Percentiles rank a stretch among this genome's conserved stretches.
Conservation (phyloP, 2,329 filamentous ascomycete genomes). For the Ophiostoma ips region DNA sequence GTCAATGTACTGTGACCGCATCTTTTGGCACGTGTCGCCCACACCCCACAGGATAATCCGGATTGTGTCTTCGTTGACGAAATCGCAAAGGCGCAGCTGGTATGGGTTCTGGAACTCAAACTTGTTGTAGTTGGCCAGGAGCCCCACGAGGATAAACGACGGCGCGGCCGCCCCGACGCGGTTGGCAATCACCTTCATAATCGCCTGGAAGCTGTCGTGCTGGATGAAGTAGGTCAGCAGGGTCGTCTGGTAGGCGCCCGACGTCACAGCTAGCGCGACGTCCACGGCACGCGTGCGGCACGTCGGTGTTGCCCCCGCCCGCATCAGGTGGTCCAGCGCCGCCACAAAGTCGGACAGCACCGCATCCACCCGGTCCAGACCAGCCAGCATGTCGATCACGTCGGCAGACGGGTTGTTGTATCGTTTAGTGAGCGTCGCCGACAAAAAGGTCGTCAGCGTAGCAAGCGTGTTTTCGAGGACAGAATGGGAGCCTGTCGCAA, state of each 20-base stretch:
- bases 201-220: conserved; percentile 78
- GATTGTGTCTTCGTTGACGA: conserved; percentile 83
- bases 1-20: conserved; percentile 66
- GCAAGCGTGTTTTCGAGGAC: conserved; percentile 23
- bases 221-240: conserved; percentile 92
- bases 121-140: conserved; percentile 96
- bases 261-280: conserved; percentile 69
- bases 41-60: conserved; percentile 66
- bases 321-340: conserved; percentile 68
- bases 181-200: conserved; percentile 79
- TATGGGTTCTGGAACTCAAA: conserved; percentile 98
- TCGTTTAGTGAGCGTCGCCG: conserved; percentile 68
- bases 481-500: too few species aligned
- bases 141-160: conserved; percentile 69
- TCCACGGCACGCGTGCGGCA: conserved; percentile 68
- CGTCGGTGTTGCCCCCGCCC: conserved; percentile 53
- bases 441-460: conserved; percentile 83
- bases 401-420: conserved; percentile 94
- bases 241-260: conserved; percentile 91
- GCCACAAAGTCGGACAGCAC: conserved; percentile 82
- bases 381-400: conserved; percentile 78
- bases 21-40: conserved; percentile 52
- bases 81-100: conserved; percentile 79
- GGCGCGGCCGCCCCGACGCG: conserved; percentile 34
- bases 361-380: conserved; percentile 74